Base-by-base conservation (phyloP, 495 filamentous ascomycete genomes). In the Aspergillus haitiensis region DNA sequence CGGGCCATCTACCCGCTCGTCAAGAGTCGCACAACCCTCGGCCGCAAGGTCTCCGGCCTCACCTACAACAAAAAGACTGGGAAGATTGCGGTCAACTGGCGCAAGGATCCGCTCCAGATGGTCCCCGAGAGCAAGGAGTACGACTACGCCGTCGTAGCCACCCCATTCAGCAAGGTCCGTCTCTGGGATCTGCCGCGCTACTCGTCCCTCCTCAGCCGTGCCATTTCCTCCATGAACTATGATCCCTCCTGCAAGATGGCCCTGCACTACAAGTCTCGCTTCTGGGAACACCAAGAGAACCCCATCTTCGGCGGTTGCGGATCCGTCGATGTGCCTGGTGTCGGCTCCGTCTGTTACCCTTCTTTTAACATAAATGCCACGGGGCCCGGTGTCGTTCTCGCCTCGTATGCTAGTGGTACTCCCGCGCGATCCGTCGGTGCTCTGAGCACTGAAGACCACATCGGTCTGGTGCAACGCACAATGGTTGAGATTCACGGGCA, bases 281-380 rank as follows among this genome's bases (percentile, higher is more conserved):
- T 89, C 79, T 90, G 87, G 87, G 87, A 89, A 59, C 80, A 88
- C 44, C 74, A 80, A 55, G 64, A 71, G 12, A 71, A 78, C 11
- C 87, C 87, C 6, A 88, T 89, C 66, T 72, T 81, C 57, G 87
- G 87, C 39, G 82, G 84, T 1, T 88, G 86, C 61, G 79, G 78
- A 15, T 75, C 73, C 0, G 75, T 78, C 6, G 83, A 89, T 62
- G 82, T 88, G 35, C 73, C 82, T 0, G 84, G 84, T 1, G 76
- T 89, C 48, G 80, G 81, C 0, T 73, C 49, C 4, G 78, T 87
- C 53, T 88, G 85, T 69, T 89, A 88, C 64, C 86, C 86, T 0
- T 79, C 79, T 2, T 88, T 86, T 66, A 77, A 82, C 52, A 74
- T 88, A 59, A 88, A 88, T 63, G 78, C 77, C 18, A 84, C 79